phyloP scores from a whole-genome alignment of 768 basidiomycete species.

The Agrocybe chaxingu region DNA sequence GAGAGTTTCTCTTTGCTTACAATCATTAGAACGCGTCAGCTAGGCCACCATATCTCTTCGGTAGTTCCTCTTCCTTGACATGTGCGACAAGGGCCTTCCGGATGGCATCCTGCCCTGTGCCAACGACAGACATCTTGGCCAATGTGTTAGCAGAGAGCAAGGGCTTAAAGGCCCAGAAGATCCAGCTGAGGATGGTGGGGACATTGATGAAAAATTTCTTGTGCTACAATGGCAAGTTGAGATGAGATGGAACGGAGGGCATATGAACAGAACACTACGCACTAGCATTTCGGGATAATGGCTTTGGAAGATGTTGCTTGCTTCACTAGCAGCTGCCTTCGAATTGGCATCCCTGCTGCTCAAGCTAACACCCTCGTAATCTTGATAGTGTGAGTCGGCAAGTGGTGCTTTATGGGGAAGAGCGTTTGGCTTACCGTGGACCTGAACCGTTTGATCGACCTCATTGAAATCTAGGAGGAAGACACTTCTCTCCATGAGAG shows the following conservation, averaged over 20 bases:
- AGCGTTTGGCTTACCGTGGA: constrained; percentile 49
- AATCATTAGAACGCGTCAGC: constrained; percentile 47
- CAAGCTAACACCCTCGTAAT: constrained; percentile 72
- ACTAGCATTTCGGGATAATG: constrained; percentile 83
- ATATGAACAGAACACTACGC: constrained; percentile 13
- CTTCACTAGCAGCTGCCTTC: constrained; percentile 74
- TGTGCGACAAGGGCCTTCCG: constrained; percentile 55
- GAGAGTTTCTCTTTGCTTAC: neutral
- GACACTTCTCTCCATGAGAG: constrained; percentile 70
- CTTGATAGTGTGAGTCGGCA: constrained; percentile 27
- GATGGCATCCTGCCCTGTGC: constrained; percentile 56
- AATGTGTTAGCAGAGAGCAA: constrained; percentile 69
- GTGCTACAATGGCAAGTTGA: constrained; percentile 33
- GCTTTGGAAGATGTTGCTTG: constrained; percentile 67
- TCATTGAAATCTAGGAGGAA: constrained; percentile 64
- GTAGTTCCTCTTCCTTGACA: constrained; percentile 58
- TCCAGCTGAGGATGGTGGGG: constrained; percentile 71
- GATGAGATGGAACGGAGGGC: neutral
- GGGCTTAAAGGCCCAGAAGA: constrained; percentile 83
- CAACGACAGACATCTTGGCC: constrained; percentile 79
- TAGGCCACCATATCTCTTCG: constrained; percentile 68
- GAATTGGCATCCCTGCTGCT: constrained; percentile 68
- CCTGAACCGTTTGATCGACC: constrained; percentile 70
- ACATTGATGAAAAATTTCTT: constrained; percentile 84
- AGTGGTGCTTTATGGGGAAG: neutral